These are phyloP conservation scores for Pythium scleroteichum DNA, from an alignment of 352 stramenopile species.

Conservation along the genomic window DNA sequence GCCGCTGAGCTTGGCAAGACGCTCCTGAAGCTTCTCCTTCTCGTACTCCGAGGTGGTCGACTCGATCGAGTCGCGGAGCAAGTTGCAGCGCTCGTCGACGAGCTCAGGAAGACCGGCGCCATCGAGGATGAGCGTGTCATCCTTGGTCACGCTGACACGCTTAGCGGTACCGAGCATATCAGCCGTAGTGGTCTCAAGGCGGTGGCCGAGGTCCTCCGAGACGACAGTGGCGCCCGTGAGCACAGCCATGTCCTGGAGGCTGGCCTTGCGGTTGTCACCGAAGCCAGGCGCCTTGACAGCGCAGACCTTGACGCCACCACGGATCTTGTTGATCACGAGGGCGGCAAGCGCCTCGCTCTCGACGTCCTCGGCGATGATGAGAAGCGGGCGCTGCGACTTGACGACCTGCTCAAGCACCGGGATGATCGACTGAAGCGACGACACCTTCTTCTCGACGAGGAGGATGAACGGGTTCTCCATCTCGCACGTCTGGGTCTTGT, in stretches of 20 bases:
- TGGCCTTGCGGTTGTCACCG: slow-evolving; percentile 99
- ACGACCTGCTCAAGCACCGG: slow-evolving; percentile 97
- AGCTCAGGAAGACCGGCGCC: slow-evolving; percentile 91
- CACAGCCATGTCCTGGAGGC: slow-evolving; percentile 99
- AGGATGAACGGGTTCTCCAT: slow-evolving; percentile 99
- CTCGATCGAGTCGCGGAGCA: slow-evolving; percentile 96
- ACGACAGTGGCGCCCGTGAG: slow-evolving; percentile 98
- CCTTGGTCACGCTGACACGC: slow-evolving; percentile 97
- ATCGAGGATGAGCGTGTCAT: slow-evolving; percentile 99
- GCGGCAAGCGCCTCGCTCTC: slow-evolving; percentile 98
- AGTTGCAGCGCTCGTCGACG: slow-evolving; percentile 96
- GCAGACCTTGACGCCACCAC: slow-evolving; percentile 99
- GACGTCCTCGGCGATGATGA: slow-evolving; percentile 99
- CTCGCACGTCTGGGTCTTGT: slow-evolving; percentile 98
- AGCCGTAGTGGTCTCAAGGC: slow-evolving; percentile 95
- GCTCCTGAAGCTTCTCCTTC: slow-evolving; percentile 99
- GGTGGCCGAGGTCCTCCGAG: slow-evolving; percentile 98
- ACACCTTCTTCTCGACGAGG: slow-evolving; percentile 99
- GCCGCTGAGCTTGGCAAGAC: slow-evolving; percentile 98
- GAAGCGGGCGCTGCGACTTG: slow-evolving; percentile 94
- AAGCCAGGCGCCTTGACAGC: slow-evolving; percentile 99
- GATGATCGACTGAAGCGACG: slow-evolving; percentile 95
- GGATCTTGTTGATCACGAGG: slow-evolving; percentile 99
- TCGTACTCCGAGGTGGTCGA: slow-evolving; percentile 99
- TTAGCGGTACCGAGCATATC: slow-evolving; percentile 96